A percentile compares a stretch with the other conserved stretches of the same genome.
Evolutionary conservation across 768 basidiomycete genomes (phyloP).

Genomic region (Tricholoma matsutake): DNA sequence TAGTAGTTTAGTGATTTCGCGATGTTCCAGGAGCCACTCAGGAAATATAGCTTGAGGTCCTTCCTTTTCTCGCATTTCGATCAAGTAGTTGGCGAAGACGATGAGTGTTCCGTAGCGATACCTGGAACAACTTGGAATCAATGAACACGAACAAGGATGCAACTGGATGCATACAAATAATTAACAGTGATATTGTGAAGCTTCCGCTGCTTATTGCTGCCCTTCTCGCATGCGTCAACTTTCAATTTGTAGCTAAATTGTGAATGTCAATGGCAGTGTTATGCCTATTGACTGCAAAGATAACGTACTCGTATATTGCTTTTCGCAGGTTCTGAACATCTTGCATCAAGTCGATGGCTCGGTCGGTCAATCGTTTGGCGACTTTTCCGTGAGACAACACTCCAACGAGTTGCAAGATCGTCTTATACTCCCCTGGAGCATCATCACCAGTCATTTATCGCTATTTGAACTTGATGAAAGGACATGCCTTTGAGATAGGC

Average conservation of each 20-base stretch:
- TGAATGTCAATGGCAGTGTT: slow-evolving; percentile 2
- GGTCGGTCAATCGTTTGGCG: slow-evolving; percentile 87
- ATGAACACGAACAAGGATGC: background rate
- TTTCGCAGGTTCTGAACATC: slow-evolving; percentile 96
- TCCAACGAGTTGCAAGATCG: slow-evolving; percentile 89
- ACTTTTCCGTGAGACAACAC: slow-evolving; percentile 89
- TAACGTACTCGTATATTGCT: slow-evolving; percentile 87
- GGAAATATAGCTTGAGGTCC: slow-evolving; percentile 58
- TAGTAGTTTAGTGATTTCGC: slow-evolving; percentile 79
- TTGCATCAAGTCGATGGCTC: slow-evolving; percentile 88
- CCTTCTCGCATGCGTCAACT: slow-evolving; percentile 76
- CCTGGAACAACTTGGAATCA: slow-evolving; percentile 31
- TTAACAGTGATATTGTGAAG: slow-evolving; percentile 78
- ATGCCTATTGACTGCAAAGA: background rate
- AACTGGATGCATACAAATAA: slow-evolving; percentile 62
- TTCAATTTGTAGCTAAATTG: slow-evolving; percentile 82
- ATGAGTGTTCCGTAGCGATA: slow-evolving; percentile 91
- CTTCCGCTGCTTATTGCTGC: slow-evolving; percentile 73
- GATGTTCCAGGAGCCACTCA: slow-evolving; percentile 75
- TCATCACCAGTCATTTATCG: background rate
- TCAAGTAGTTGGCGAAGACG: slow-evolving; percentile 92
- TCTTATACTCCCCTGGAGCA: slow-evolving; percentile 90
- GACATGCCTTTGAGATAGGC: slow-evolving; percentile 78
- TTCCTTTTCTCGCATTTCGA: slow-evolving; percentile 54
- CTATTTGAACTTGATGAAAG: background rate